A percentile compares a stretch with the other conserved stretches of the same genome.
These are phyloP conservation scores for Fusarium musae DNA, from an alignment of 2,329 filamentous ascomycete species.

Conservation along the genomic window DNA sequence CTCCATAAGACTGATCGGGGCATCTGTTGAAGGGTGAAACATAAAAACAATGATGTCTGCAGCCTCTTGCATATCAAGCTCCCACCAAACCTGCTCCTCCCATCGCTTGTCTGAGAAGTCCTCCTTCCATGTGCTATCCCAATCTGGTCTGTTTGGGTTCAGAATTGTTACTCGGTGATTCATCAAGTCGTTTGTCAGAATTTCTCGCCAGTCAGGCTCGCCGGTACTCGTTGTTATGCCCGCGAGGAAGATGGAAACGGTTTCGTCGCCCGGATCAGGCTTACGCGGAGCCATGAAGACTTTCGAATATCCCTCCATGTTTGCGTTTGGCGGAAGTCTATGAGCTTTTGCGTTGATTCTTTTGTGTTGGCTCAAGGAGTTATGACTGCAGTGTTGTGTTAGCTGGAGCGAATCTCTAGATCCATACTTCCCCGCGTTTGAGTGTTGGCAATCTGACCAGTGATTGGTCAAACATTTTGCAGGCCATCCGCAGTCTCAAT, in stretches of 20 bases:
- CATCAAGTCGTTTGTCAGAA: slow-evolving; percentile 54
- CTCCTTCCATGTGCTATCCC: slow-evolving; percentile 65
- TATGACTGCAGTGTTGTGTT: not conserved
- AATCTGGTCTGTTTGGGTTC: slow-evolving; percentile 67
- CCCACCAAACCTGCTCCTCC: slow-evolving; percentile 68
- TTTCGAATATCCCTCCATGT: not conserved
- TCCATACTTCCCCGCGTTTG: not conserved
- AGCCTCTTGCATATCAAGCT: slow-evolving; percentile 65
- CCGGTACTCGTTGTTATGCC: slow-evolving; percentile 62
- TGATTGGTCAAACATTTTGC: not conserved
- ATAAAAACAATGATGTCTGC: slow-evolving; percentile 67
- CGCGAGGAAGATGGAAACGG: slow-evolving; percentile 64
- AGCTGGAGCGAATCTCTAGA: not conserved
- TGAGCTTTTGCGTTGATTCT: not conserved
- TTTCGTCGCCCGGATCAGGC: not conserved
- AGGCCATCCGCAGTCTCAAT: not conserved
- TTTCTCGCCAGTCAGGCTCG: slow-evolving; percentile 62
- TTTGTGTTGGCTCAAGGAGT: not conserved
- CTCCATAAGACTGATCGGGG: slow-evolving; percentile 70
- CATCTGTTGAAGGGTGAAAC: slow-evolving; percentile 63
- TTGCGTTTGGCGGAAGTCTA: not conserved
- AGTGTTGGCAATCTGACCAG: not conserved
- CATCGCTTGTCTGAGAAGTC: slow-evolving; percentile 60
- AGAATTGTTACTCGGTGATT: slow-evolving; percentile 63
- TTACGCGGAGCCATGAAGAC: slow-evolving; percentile 15